These are phyloP conservation scores for Metarhizium humberi DNA, from an alignment of 2,329 filamentous ascomycete species.

Conservation along the genomic window DNA sequence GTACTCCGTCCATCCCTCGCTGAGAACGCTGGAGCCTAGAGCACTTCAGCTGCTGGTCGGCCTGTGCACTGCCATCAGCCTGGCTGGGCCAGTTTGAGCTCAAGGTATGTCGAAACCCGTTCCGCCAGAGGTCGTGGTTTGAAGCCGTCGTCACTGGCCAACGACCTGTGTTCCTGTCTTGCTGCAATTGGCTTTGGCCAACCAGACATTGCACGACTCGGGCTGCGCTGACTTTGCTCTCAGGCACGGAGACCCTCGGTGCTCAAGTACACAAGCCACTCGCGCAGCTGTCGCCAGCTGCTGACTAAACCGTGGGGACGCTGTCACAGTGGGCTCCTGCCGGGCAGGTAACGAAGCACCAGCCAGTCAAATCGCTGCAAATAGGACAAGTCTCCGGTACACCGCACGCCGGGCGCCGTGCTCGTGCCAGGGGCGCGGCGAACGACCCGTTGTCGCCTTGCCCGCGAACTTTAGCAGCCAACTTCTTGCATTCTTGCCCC, in stretches of 20 bases:
- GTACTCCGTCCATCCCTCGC: neutral
- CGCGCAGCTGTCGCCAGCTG: neutral
- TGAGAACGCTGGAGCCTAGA: neutral
- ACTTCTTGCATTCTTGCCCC: neutral
- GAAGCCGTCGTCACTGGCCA: too few relatives aligned
- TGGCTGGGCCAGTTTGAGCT: neutral
- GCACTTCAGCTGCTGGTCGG: neutral
- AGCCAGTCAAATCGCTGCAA: constrained; percentile 1
- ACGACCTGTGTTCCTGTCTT: neutral
- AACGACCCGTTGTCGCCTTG: too few relatives aligned
- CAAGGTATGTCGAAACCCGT: neutral
- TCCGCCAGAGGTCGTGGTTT: too few relatives aligned
- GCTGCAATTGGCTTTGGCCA: too few relatives aligned
- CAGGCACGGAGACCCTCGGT: too few relatives aligned
- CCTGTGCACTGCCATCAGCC: neutral
- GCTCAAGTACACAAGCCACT: too few relatives aligned
- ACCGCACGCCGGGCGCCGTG: neutral
- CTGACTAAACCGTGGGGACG: neutral
- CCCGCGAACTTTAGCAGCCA: neutral
- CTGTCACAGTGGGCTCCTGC: neutral
- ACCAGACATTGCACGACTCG: too few relatives aligned
- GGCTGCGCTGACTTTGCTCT: neutral
- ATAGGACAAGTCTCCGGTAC: neutral
- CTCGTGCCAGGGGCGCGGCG: too few relatives aligned
- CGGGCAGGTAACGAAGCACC: neutral